These are phyloP conservation scores for Phytophthora idaei DNA, from an alignment of 352 stramenopile species.

Conservation along the genomic window DNA sequence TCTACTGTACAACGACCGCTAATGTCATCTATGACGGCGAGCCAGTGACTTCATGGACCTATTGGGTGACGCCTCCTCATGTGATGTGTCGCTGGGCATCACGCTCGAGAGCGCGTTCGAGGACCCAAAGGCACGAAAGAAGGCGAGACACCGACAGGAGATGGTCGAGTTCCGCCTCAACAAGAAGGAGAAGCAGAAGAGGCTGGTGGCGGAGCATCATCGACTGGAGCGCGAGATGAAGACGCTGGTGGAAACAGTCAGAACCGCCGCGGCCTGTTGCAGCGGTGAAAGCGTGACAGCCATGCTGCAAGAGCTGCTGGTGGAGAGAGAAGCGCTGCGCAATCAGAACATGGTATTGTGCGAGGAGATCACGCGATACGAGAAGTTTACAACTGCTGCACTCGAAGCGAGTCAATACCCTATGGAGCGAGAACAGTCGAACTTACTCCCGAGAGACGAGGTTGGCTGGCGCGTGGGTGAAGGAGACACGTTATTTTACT, in stretches of 20 bases:
- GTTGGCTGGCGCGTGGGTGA: constrained; percentile 22
- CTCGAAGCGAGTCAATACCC: constrained; percentile 16
- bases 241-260: constrained; percentile 20
- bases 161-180: constrained; percentile 48
- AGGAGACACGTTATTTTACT: constrained; percentile 34
- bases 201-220: constrained; percentile 33
- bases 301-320: constrained; percentile 27
- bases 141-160: constrained; percentile 39
- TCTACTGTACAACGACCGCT: neutral
- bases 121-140: constrained; percentile 41
- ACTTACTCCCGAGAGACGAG: constrained; percentile 1
- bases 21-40: neutral
- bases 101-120: constrained; percentile 22
- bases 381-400: constrained; percentile 26
- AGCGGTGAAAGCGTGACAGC: neutral
- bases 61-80: neutral
- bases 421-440: constrained; percentile 27
- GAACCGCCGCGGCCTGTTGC: constrained; percentile 4
- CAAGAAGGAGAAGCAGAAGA: constrained; percentile 42
- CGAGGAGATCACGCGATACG: constrained; percentile 30
- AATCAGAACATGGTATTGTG: constrained; percentile 39
- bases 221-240: constrained; percentile 38
- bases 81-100: neutral
- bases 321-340: constrained; percentile 35
- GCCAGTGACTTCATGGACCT: constrained; percentile 8